Evolutionary conservation across 2,329 filamentous ascomycete species (phyloP), one percentile per base, ranked within the genome.

Genomic region (Biscogniauxia mediterranea): DNA sequence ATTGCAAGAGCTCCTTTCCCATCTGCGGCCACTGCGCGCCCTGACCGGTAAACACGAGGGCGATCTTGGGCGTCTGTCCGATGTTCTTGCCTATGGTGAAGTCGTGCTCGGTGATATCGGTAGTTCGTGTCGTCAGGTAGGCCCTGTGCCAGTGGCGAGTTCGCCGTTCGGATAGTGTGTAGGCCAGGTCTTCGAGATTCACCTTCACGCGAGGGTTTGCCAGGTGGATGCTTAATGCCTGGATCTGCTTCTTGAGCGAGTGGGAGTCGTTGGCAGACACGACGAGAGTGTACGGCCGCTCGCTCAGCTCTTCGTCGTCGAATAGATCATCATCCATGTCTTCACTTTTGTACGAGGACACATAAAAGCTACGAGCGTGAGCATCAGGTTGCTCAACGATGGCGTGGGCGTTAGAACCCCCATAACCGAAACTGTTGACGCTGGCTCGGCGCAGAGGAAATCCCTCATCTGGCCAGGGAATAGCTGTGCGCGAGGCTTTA

Each of bases 351-450:
- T 64, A 62, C 2, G 63, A 57, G n/a, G 61, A 55, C 5, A 62
- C 26, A 56, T 58, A 32, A 54, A 54, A 25, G n/a, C 4, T 17
- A 17, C 13, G 26, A 4, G 50, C 3, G 7, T 28, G 25, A 25
- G 15, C 1, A 6, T 13, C 1, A 11, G 60, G 54, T 5, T 62
- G 42, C 52, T 70, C 68, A 6, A 71, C 19, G n/a, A 72, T 61
- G 23, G 56, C 67, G 54, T 78, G 75, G 1, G 68, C 70, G 38
- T 78, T 77, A 1, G 73, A 66, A 4, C 76, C 76, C 3, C 76
- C 76, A 60, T 61, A 73, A 1, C 76, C 76, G 53, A 77, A 78
- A 1, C 66, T 70, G 58, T 76, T 76, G 38, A 78, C 65, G 56
- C 67, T 69, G 1, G 69, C 68, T 25, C 70, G 63, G n/a, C n/a